phyloP scores from a whole-genome alignment of 2,329 filamentous ascomycete species.

The Chaetothyriales sp. region DNA sequence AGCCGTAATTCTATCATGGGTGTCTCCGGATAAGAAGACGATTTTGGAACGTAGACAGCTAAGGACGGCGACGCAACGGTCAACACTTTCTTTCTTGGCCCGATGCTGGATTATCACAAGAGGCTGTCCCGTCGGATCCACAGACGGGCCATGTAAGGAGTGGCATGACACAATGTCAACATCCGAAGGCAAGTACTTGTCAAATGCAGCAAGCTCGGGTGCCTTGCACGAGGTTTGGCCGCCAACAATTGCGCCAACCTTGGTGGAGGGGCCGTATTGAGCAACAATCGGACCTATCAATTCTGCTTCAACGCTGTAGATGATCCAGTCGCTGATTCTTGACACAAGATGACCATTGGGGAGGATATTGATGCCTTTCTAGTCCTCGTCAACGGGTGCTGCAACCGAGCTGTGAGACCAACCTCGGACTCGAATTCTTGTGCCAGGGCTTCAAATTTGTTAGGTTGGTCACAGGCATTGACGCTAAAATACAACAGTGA shows the following conservation, averaged over 20 bases:
- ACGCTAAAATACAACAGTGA: conserved; percentile 45
- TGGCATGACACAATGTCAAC: conserved; percentile 93
- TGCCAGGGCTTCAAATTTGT: conserved; percentile 68
- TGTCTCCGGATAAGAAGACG: conserved; percentile 71
- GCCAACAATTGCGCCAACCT: conserved; percentile 86
- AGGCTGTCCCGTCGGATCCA: conserved; percentile 79
- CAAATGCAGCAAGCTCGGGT: conserved; percentile 87
- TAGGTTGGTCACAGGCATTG: conserved; percentile 83
- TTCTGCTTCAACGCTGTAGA: conserved; percentile 95
- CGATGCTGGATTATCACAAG: conserved; percentile 88
- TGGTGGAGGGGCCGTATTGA: conserved; percentile 84
- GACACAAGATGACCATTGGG: conserved; percentile 93
- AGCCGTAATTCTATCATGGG: conserved; percentile 93
- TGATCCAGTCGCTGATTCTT: conserved; percentile 91
- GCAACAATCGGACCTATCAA: conserved; percentile 77
- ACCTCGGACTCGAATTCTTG: conserved; percentile 78
- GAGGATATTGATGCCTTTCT: conserved; percentile 77
- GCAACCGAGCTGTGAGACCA: conserved; percentile 40
- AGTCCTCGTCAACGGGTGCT: conserved; percentile 29
- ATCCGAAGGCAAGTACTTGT: conserved; percentile 71
- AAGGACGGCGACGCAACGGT: conserved; percentile 67
- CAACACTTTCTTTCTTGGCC: conserved; percentile 60
- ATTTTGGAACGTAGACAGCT: conserved; percentile 72
- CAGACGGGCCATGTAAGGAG: conserved; percentile 83
- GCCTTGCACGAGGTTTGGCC: conserved; percentile 98